Percentiles rank a stretch among this genome's conserved stretches.
phyloP scores from a whole-genome alignment of 148 eudicot genomes.

The Dianthus caryophyllus region DNA sequence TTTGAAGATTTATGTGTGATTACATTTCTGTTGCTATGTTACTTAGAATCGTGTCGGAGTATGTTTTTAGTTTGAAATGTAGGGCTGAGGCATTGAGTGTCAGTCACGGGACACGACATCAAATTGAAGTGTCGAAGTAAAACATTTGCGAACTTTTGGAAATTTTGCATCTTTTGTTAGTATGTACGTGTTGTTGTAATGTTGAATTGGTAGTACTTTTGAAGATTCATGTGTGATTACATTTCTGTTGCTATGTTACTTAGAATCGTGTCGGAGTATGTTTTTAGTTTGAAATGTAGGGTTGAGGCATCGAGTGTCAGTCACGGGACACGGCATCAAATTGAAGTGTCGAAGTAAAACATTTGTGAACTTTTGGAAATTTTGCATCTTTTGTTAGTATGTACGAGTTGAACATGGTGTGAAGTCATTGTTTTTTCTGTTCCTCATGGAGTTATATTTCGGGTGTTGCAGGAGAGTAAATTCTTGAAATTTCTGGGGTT shows the following conservation, averaged over 20 bases:
- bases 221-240: not conserved
- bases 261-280: too few species aligned
- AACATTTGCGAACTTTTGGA: not conserved
- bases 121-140: too few species aligned
- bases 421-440: not conserved
- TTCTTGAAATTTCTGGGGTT: slow-evolving; percentile 93
- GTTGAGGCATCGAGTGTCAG: too few species aligned
- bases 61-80: too few species aligned
- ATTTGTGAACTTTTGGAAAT: not conserved
- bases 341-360: too few species aligned
- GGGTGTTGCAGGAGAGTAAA: slow-evolving; percentile 85
- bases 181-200: not conserved
- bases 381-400: not conserved
- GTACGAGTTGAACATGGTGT: not conserved
- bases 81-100: too few species aligned
- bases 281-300: too few species aligned
- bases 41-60: too few species aligned
- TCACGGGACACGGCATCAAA: too few species aligned
- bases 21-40: not conserved
- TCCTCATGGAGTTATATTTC: slow-evolving; percentile 10
- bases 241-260: not conserved
- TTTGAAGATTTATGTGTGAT: slow-evolving; percentile 1
- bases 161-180: not conserved
- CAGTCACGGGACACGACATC: too few species aligned
- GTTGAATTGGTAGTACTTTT: slow-evolving; percentile 10